Conservation (phyloP, 2,329 filamentous ascomycete species). For the Talaromyces funiculosus region DNA sequence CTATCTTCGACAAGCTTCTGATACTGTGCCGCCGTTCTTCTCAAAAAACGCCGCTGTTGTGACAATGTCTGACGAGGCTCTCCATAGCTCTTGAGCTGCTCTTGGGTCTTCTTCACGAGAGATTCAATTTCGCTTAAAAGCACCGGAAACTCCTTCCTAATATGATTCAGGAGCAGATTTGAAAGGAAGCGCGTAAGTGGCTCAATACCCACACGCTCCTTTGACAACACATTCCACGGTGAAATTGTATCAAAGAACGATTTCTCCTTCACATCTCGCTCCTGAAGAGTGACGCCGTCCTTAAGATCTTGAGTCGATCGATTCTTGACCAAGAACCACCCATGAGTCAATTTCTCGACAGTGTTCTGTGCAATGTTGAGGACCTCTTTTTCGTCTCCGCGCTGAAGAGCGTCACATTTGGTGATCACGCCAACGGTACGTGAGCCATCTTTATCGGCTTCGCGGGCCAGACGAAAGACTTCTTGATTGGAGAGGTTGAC, state of each 20-base stretch:
- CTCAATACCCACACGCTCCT: conserved; percentile 18
- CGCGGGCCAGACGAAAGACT: conserved; percentile 39
- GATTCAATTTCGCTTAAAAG: conserved; percentile 7
- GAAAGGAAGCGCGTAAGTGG: conserved; percentile 18
- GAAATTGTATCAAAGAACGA: conserved; percentile 14
- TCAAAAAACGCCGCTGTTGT: conserved; percentile 19
- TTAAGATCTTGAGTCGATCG: conserved; percentile 9
- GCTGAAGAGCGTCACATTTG: conserved; percentile 29
- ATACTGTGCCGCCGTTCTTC: conserved; percentile 13
- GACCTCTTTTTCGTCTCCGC: conserved; percentile 23
- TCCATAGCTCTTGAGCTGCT: conserved; percentile 13
- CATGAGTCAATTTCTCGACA: conserved; percentile 7
- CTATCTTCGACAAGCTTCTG: conserved; percentile 15
- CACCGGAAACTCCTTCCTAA: conserved; percentile 7
- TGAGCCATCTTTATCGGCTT: conserved; percentile 25
- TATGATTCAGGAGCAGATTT: conserved; percentile 9
- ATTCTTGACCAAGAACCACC: conserved; percentile 9
- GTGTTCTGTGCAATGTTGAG: conserved; percentile 16
- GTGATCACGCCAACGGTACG: conserved; percentile 36
- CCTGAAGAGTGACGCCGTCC: conserved; percentile 23
- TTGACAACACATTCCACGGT: conserved; percentile 18
- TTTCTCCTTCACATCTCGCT: conserved; percentile 10
- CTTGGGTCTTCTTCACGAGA: background rate
- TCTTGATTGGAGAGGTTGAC: conserved; percentile 52
- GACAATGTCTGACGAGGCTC: conserved; percentile 15